These are phyloP conservation scores for Linanthus parryae DNA, from an alignment of 148 eudicot species.

Conservation along the genomic window DNA sequence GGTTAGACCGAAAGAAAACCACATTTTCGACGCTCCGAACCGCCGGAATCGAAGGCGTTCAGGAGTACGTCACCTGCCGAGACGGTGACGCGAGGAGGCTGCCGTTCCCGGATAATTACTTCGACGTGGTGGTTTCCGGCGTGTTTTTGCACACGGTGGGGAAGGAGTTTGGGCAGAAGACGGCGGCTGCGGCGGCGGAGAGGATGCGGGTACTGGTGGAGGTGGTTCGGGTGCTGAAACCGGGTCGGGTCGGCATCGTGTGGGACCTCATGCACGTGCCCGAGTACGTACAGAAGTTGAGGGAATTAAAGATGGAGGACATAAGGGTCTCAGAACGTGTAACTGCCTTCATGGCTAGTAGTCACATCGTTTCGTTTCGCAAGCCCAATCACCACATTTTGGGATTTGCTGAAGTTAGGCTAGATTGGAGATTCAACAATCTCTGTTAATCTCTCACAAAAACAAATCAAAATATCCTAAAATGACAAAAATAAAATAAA, in stretches of 20 bases:
- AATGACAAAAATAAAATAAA: not conserved
- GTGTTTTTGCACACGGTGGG: constrained; percentile 64
- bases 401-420: constrained; percentile 53
- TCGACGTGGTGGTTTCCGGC: constrained; percentile 88
- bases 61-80: constrained; percentile 90
- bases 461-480: not conserved
- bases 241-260: constrained; percentile 83
- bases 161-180: constrained; percentile 55
- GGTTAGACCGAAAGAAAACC: constrained; percentile 38
- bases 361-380: constrained; percentile 73
- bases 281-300: constrained; percentile 70
- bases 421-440: constrained; percentile 69
- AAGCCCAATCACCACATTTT: constrained; percentile 57
- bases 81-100: constrained; percentile 74
- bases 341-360: constrained; percentile 79
- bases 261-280: constrained; percentile 90
- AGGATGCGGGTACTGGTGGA: constrained; percentile 71
- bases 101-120: constrained; percentile 72
- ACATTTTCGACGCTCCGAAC: constrained; percentile 53
- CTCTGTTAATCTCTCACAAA: not conserved
- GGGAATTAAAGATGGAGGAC: constrained; percentile 77
- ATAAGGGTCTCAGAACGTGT: constrained; percentile 76
- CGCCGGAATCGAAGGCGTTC: constrained; percentile 72
- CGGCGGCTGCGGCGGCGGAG: constrained; percentile 79
- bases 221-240: constrained; percentile 68